Conservation (phyloP, 129 eudicot genomes). For the Artemisia annua region DNA sequence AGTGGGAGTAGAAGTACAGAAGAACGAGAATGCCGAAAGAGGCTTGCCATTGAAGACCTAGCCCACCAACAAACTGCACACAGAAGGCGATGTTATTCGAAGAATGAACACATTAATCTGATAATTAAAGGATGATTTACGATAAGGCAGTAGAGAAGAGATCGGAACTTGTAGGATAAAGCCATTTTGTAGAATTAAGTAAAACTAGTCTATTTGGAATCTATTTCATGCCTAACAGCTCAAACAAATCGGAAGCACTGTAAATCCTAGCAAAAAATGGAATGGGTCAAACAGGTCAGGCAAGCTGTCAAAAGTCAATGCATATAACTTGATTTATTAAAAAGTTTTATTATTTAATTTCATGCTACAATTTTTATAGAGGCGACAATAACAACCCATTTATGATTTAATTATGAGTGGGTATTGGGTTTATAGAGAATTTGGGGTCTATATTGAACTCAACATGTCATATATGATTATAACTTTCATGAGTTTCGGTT, state of each 20-base stretch:
- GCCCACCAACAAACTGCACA: slow-evolving; percentile 93
- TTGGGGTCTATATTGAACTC: too few species aligned
- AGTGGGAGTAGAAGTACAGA: slow-evolving; percentile 93
- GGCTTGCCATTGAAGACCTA: slow-evolving; percentile 94
- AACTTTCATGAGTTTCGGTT: too few species aligned
- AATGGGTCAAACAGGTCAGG: background rate
- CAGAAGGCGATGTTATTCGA: background rate
- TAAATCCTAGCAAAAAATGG: background rate
- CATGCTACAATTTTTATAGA: too few species aligned
- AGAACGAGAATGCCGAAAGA: slow-evolving; percentile 93
- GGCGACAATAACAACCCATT: too few species aligned
- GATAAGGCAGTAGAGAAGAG: background rate
- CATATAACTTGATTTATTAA: background rate
- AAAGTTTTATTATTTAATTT: too few species aligned
- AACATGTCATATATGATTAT: too few species aligned
- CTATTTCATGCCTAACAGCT: background rate
- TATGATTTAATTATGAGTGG: too few species aligned
- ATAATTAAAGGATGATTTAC: background rate
- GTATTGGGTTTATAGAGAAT: too few species aligned
- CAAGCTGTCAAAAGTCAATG: background rate
- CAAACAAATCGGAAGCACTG: too few species aligned
- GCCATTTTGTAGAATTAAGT: background rate
- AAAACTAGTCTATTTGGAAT: background rate
- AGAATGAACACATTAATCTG: too few species aligned
- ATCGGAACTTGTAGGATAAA: background rate